Conservation (phyloP, 2,329 filamentous ascomycete species). For the Ustulina deusta region DNA sequence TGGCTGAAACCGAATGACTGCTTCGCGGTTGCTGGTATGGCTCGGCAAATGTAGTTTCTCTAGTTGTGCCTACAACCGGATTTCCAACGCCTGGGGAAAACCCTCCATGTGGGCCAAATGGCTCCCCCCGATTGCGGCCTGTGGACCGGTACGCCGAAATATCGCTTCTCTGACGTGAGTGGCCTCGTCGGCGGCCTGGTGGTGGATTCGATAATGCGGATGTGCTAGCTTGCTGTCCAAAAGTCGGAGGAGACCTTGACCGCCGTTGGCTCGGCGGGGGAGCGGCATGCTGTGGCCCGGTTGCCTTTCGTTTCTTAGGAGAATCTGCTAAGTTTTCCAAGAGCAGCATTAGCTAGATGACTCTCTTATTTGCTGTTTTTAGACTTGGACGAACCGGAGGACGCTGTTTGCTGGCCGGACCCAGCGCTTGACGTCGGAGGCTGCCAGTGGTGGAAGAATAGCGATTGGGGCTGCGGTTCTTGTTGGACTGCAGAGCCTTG, state of each 20-base stretch:
- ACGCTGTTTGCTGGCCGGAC: conserved; percentile 76
- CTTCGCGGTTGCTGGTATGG: conserved; percentile 50
- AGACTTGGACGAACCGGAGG: conserved; percentile 76
- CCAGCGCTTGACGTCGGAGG: conserved; percentile 76
- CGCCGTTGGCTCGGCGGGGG: conserved; percentile 61
- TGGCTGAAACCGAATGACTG: conserved; percentile 59
- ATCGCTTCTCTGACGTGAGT: conserved; percentile 75
- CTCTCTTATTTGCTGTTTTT: conserved; percentile 60
- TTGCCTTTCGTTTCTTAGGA: conserved; percentile 86
- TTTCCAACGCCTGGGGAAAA: conserved; percentile 53
- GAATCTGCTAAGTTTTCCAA: conserved; percentile 76
- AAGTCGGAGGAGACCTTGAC: conserved; percentile 67
- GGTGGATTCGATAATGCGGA: conserved; percentile 66
- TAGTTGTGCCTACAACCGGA: conserved; percentile 46
- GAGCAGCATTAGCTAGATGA: conserved; percentile 56
- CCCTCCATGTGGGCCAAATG: conserved; percentile 52
- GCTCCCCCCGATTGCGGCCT: conserved; percentile 55
- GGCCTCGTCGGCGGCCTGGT: conserved; percentile 66
- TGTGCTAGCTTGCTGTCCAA: conserved; percentile 61
- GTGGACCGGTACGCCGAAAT: conserved; percentile 62
- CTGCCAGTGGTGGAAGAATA: conserved; percentile 95
- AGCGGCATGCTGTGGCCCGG: conserved; percentile 63
- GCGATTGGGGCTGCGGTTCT: conserved; percentile 75
- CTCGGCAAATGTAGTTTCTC: conserved; percentile 52
- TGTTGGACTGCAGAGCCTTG: conserved; percentile 68